Evolutionary conservation across 768 basidiomycete genomes (phyloP).

Genomic region (Boletus rubroflammeus): DNA sequence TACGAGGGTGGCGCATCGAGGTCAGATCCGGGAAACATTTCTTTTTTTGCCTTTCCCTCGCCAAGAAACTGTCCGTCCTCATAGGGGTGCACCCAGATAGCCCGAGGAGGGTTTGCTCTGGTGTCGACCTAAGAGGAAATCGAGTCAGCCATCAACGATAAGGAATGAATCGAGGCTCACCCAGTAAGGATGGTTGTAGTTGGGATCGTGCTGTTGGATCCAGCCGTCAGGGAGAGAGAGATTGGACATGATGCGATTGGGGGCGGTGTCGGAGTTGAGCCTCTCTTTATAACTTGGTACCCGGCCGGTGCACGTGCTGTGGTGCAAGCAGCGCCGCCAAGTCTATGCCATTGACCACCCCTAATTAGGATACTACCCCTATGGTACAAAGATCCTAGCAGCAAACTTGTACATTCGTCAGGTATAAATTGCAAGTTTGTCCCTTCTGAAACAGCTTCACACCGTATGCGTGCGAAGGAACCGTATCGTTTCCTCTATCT

Average conservation of each 20-base stretch:
- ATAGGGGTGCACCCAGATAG: conserved; percentile 71
- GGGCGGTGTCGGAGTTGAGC: neutral
- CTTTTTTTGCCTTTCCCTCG: conserved; percentile 39
- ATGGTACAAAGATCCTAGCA: neutral
- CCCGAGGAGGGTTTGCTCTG: conserved; percentile 54
- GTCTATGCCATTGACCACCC: neutral
- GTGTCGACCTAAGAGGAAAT: conserved; percentile 55
- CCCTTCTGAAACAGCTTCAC: neutral
- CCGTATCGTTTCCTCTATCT: conserved; percentile 48
- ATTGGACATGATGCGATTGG: conserved; percentile 21
- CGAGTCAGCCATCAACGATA: neutral
- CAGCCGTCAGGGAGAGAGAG: conserved; percentile 54
- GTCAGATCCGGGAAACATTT: neutral
- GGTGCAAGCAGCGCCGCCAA: too few relatives aligned
- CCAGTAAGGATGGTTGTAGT: conserved; percentile 46
- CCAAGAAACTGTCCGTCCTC: conserved; percentile 63
- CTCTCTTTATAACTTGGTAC: conserved; percentile 1
- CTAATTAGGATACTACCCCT: neutral
- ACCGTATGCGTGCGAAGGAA: conserved; percentile 29
- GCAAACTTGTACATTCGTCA: neutral
- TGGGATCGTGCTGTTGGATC: conserved; percentile 46
- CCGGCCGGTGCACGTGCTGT: conserved; percentile 12
- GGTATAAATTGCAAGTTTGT: neutral
- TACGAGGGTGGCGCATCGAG: conserved; percentile 28
- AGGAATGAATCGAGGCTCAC: conserved; percentile 25